Conservation (phyloP, 2,329 filamentous ascomycete genomes). For the Fusarium coicis region DNA sequence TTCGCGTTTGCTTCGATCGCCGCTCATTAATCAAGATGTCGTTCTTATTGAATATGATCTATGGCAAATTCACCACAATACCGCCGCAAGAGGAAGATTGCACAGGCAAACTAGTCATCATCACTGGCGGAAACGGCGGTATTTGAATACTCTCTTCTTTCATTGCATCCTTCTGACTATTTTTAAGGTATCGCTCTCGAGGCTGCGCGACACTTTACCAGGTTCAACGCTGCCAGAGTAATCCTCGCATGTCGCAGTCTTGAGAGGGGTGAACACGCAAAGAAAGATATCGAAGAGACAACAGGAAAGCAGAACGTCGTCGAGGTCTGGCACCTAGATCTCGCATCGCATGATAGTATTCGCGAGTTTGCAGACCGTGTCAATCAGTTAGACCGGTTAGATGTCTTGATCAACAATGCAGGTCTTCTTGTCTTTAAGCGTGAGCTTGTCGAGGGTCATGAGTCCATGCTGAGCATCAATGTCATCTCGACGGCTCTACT, state of each 20-base stretch:
- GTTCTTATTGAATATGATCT: conserved; percentile 10
- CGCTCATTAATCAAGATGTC: neutral
- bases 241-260: conserved; percentile 56
- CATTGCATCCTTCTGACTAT: too few species aligned
- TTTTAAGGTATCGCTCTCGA: conserved; percentile 54
- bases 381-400: conserved; percentile 52
- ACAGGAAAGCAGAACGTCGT: conserved; percentile 43
- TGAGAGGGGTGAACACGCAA: conserved; percentile 55
- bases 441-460: conserved; percentile 52
- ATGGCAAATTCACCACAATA: conserved; percentile 38
- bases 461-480: conserved; percentile 58
- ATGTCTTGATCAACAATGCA: conserved; percentile 57
- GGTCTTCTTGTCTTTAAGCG: conserved; percentile 29
- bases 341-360: conserved; percentile 51
- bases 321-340: conserved; percentile 59
- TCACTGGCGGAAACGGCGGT: conserved; percentile 57
- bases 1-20: neutral
- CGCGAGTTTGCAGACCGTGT: conserved; percentile 50
- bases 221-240: conserved; percentile 53
- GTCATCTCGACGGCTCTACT: conserved; percentile 59
- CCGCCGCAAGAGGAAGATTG: conserved; percentile 49
- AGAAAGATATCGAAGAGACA: conserved; percentile 48
- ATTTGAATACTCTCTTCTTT: too few species aligned
- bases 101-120: conserved; percentile 50
- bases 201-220: conserved; percentile 54